Percentiles rank a stretch among this genome's conserved stretches.
phyloP scores from a whole-genome alignment of 2,329 filamentous ascomycete genomes.

The Aspergillus transmontanensis region DNA sequence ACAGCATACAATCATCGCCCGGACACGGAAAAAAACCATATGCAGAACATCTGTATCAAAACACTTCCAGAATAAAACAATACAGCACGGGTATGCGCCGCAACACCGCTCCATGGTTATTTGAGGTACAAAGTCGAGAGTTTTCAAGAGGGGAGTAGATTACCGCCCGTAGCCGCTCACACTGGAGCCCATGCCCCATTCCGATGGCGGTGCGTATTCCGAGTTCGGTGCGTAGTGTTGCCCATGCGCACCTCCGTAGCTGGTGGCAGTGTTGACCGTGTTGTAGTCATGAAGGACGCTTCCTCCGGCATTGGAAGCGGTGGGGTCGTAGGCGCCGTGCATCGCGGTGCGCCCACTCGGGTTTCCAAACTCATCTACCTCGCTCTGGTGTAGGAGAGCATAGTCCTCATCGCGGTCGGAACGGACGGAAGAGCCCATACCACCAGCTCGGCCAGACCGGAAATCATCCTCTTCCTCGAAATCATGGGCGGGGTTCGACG shows the following conservation, averaged over 20 bases:
- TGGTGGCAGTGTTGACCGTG: conserved; percentile 34
- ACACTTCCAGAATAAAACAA: conserved; percentile 18
- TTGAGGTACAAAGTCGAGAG: conserved; percentile 25
- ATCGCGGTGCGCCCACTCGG: conserved; percentile 38
- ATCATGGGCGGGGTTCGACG: conserved; percentile 49
- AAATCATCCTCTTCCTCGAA: conserved; percentile 50
- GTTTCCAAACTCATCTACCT: conserved; percentile 46
- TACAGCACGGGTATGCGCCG: conserved; percentile 25
- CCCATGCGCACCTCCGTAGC: conserved; percentile 45
- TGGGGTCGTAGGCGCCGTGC: conserved; percentile 45
- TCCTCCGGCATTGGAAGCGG: conserved; percentile 28
- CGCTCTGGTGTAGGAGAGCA: conserved; percentile 52
- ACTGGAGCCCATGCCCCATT: conserved; percentile 21
- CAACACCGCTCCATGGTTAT: conserved; percentile 37
- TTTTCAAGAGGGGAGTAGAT: conserved; percentile 13
- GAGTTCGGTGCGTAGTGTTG: conserved; percentile 29
- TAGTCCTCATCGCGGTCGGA: conserved; percentile 54
- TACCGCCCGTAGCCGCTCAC: conserved; percentile 29
- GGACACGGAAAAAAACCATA: conserved; percentile 11
- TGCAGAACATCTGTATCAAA: conserved; percentile 12
- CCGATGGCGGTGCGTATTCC: conserved; percentile 25
- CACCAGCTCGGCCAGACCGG: conserved; percentile 38
- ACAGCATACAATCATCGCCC: conserved; percentile 14
- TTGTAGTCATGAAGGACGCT: conserved; percentile 44
- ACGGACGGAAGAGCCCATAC: conserved; percentile 44